These are phyloP conservation scores for Talaromyces amestolkiae DNA, from an alignment of 2,329 filamentous ascomycete genomes.

Conservation along the genomic window DNA sequence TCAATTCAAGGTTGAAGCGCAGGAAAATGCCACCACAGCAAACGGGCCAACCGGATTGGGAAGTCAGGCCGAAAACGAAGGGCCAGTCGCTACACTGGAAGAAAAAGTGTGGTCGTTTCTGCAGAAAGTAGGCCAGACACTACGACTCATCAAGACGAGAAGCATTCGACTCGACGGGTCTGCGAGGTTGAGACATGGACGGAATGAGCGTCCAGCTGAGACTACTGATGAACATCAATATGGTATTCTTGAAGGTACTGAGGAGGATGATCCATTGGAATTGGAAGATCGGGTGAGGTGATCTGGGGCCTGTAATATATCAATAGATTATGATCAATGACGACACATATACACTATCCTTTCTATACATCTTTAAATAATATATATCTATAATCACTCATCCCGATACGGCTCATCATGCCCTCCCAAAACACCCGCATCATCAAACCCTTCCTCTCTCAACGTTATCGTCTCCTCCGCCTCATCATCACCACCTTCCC, in stretches of 20 bases:
- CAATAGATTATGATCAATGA: constrained; percentile 14
- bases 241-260: constrained; percentile 26
- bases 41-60: constrained; percentile 19
- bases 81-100: constrained; percentile 29
- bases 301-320: constrained; percentile 1
- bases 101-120: constrained; percentile 40
- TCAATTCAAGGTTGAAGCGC: constrained; percentile 91
- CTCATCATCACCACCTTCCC: constrained; percentile 9
- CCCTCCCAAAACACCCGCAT: neutral
- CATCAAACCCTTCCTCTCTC: constrained; percentile 13
- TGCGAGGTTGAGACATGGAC: constrained; percentile 28
- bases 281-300: constrained; percentile 16
- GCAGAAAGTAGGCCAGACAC: constrained; percentile 30
- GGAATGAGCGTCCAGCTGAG: neutral
- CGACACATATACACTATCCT: constrained; percentile 14
- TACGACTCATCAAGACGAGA: constrained; percentile 14
- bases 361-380: neutral
- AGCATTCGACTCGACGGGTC: constrained; percentile 16
- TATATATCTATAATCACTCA: neutral
- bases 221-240: constrained; percentile 7
- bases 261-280: constrained; percentile 23
- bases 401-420: constrained; percentile 11
- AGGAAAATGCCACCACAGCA: constrained; percentile 60
- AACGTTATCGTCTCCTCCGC: constrained; percentile 15
- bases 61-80: constrained; percentile 21